Evolutionary conservation across 2,329 filamentous ascomycete genomes (phyloP).

Genomic region (Metarhizium humberi): DNA sequence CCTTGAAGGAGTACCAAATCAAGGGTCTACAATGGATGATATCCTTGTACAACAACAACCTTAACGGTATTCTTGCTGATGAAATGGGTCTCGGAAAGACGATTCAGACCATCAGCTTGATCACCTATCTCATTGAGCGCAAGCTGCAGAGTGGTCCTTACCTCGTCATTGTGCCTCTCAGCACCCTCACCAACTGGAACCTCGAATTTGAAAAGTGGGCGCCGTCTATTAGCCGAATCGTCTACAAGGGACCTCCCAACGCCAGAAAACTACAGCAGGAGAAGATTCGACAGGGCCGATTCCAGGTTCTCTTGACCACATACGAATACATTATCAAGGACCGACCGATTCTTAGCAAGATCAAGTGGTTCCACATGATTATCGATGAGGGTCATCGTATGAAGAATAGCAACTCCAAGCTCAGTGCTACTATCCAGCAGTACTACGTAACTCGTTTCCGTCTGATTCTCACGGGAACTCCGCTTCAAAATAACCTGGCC

Average conservation of each 20-base stretch:
- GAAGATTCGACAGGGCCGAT: constrained; percentile 86
- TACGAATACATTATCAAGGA: constrained; percentile 99
- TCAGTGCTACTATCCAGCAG: constrained; percentile 86
- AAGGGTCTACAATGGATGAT: constrained; percentile 99
- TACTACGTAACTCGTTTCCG: constrained; percentile 95
- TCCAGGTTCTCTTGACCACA: constrained; percentile 93
- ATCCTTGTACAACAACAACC: constrained; percentile 98
- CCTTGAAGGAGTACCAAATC: constrained; percentile 92
- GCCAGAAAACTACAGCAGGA: constrained; percentile 84
- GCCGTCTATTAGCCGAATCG: constrained; percentile 73
- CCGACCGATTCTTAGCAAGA: constrained; percentile 86
- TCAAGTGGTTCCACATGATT: constrained; percentile 99
- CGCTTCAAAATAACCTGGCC: constrained; percentile 90
- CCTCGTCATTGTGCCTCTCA: constrained; percentile 91
- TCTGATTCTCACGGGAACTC: constrained; percentile 93
- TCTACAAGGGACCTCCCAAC: constrained; percentile 93
- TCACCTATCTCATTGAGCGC: constrained; percentile 93
- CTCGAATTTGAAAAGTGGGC: constrained; percentile 99
- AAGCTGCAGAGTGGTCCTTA: constrained; percentile 90
- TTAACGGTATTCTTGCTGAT: constrained; percentile 96
- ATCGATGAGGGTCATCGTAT: constrained; percentile 99
- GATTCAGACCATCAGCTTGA: constrained; percentile 95
- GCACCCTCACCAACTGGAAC: constrained; percentile 97
- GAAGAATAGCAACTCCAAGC: constrained; percentile 96
- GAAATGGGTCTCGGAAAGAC: constrained; percentile 99